phyloP scores from a whole-genome alignment of 768 basidiomycete species.

The Tulasnella sp. region DNA sequence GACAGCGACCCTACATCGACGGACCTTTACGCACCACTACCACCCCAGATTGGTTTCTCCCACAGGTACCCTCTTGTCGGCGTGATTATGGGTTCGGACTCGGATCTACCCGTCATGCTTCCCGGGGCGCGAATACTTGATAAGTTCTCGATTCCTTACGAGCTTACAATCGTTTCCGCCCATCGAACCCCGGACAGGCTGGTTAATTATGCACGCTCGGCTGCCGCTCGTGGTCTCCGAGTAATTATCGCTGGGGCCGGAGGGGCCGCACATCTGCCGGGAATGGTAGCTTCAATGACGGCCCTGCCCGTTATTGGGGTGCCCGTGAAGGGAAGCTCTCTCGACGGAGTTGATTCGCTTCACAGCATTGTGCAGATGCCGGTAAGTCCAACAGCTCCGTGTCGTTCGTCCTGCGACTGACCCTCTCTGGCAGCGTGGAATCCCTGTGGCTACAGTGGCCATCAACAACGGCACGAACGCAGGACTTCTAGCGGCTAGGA shows the following conservation, averaged over 20 bases:
- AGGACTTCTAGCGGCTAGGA: conserved; percentile 86
- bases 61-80: conserved; percentile 78
- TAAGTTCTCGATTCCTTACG: conserved; percentile 82
- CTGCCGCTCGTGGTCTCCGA: conserved; percentile 54
- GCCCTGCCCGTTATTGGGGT: conserved; percentile 92
- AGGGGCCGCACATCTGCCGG: conserved; percentile 97
- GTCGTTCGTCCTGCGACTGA: not conserved
- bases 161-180: conserved; percentile 94
- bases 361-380: conserved; percentile 99
- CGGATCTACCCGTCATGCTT: conserved; percentile 92
- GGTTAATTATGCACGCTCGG: conserved; percentile 77
- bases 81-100: conserved; percentile 98
- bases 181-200: conserved; percentile 92
- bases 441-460: conserved; percentile 96
- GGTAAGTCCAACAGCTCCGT: conserved; percentile 53
- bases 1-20: conserved; percentile 41
- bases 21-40: conserved; percentile 54
- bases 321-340: conserved; percentile 89
- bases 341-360: conserved; percentile 96
- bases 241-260: conserved; percentile 94
- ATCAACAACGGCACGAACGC: conserved; percentile 96
- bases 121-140: conserved; percentile 85
- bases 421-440: conserved; percentile 67
- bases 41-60: conserved; percentile 51
- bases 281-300: conserved; percentile 97